Evolutionary conservation across 2,329 filamentous ascomycete genomes (phyloP).

Genomic region (Exserohilum rostratum): DNA sequence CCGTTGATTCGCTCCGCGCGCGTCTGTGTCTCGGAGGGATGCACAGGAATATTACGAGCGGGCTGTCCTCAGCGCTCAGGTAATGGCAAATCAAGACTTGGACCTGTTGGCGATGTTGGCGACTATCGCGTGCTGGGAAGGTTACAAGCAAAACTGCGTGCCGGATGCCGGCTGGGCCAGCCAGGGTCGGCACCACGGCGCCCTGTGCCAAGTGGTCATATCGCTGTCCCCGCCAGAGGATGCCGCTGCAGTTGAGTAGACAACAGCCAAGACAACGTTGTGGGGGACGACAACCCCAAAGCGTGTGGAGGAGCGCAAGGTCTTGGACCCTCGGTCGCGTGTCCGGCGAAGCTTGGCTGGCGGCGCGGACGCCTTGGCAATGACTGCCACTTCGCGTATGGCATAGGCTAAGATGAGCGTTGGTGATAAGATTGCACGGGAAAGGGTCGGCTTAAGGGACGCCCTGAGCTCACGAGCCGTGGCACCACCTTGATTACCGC

Average conservation of each 20-base stretch:
- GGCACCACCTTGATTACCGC: background rate
- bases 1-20: conserved; percentile 2
- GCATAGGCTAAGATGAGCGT: conserved; percentile 8
- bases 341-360: conserved; percentile 15
- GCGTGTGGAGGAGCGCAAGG: conserved; percentile 19
- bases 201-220: conserved; percentile 5
- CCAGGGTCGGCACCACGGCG: conserved; percentile 18
- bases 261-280: background rate
- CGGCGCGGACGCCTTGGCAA: conserved; percentile 15
- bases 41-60: background rate
- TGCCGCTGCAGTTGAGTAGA: conserved; percentile 4
- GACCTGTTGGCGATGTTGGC: conserved; percentile 28
- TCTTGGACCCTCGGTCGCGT: conserved; percentile 21
- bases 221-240: conserved; percentile 1
- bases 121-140: conserved; percentile 24
- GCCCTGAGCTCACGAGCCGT: background rate
- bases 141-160: conserved; percentile 23
- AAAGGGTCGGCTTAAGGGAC: conserved; percentile 11
- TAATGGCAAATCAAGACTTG: conserved; percentile 15
- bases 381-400: conserved; percentile 8
- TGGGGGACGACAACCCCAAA: conserved; percentile 2
- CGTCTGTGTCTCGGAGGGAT: background rate
- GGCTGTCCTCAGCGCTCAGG: background rate
- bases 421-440: background rate
- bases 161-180: conserved; percentile 30